These are phyloP conservation scores for Penicillium sp. DNA, from an alignment of 2,329 filamentous ascomycete species.

Conservation along the genomic window DNA sequence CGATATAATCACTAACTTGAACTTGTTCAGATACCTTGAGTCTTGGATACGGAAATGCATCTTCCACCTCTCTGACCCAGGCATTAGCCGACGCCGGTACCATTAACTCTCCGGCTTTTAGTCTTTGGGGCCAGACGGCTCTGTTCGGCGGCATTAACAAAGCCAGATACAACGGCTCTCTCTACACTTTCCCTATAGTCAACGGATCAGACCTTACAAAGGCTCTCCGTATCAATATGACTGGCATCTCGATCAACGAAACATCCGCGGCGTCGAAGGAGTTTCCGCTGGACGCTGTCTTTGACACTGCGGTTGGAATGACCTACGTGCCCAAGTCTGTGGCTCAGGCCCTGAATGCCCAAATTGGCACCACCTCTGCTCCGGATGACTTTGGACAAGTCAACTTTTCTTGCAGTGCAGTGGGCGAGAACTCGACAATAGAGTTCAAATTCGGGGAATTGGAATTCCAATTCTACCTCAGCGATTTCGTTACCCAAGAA, in stretches of 20 bases:
- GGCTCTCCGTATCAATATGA: constrained; percentile 3
- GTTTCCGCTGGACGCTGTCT: neutral
- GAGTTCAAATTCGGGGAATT: constrained; percentile 5
- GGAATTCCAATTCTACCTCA: neutral
- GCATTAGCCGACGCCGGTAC: constrained; percentile 5
- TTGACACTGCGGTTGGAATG: neutral
- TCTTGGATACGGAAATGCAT: constrained; percentile 6
- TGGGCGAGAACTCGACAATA: neutral
- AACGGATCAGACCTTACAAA: constrained; percentile 1
- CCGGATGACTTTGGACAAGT: constrained; percentile 3
- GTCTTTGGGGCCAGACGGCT: neutral
- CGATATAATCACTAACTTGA: neutral
- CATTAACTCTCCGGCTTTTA: constrained; percentile 12
- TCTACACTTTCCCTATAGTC: constrained; percentile 8
- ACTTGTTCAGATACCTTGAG: neutral
- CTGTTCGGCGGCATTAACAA: constrained; percentile 13
- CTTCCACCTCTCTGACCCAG: constrained; percentile 8
- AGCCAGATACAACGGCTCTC: constrained; percentile 1
- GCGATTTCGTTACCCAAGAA: neutral
- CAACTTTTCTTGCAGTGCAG: constrained; percentile 4
- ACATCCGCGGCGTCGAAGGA: neutral
- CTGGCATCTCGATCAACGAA: constrained; percentile 2
- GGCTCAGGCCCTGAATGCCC: constrained; percentile 1
- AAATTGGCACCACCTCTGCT: neutral
- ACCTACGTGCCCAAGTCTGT: constrained; percentile 5